Base-by-base conservation (phyloP, 1,284 basidiomycete species). In the Laetiporus sulphureus region DNA sequence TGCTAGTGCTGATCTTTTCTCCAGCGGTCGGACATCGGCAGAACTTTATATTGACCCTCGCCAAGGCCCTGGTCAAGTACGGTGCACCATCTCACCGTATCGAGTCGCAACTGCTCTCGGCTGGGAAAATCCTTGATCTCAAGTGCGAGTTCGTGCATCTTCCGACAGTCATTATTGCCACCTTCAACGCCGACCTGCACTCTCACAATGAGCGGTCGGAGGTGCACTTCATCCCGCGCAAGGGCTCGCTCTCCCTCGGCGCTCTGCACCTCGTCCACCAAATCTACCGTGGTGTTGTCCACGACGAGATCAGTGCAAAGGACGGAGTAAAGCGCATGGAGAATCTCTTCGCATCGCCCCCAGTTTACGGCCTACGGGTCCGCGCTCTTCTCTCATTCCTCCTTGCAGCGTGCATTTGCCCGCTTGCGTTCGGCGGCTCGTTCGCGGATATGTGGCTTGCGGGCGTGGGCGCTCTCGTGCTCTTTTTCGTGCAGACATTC, bases 401-500 rank as follows among this genome's bases (percentile, higher is more conserved):
- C 50, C 68, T 89, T 49, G 83, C 83, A 11, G 73, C 75, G n/a
- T 62, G 88, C 34, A 91, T 91, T 47, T 89, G 85, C 52, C 84
- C 87, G 1, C 68, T 87, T 50, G 83, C 85, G 1, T 93, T 93
- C 56, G 86, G 86, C 8, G 91, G 90, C 1, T 87, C 85, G 13
- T 78, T 91, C 53, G 46, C 88, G 39, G 91, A 94, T 59, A 83
- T 88, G 73, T 82, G 83, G 72, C 69, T 91, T 12, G 73, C 86
- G 12, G 90, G 85, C 8, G 49, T 61, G 6, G 76, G 82, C 23
- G 84, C 83, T 0, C 73, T 79, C 39, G 55, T 81, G 34, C 61
- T 91, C 33, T 73, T 75, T 38, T 71, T 75, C 54, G 69, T 92
- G 49, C 85, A 90, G 53, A 72, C 88, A 16, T 71, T 68, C 44